Conservation (phyloP, 176 grass and related monocot genomes). For the Microstegium vimineum region DNA sequence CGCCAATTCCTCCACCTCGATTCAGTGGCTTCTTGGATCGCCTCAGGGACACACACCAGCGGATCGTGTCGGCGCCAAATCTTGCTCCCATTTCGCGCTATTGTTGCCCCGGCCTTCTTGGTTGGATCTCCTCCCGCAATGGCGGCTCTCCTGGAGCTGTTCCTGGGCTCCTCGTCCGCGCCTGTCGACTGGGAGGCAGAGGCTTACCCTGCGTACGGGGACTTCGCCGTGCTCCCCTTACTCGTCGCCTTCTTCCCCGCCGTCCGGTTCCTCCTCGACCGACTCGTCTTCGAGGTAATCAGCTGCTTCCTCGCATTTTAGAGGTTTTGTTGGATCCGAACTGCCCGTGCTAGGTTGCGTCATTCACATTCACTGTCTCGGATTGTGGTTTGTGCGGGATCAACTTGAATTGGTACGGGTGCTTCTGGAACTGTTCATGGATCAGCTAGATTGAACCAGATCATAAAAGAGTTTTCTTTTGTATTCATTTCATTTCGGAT, state of each 20-base stretch:
- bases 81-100: constrained; percentile 9
- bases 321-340: not conserved
- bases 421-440: not conserved
- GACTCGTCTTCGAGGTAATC: constrained; percentile 78
- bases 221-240: constrained; percentile 75
- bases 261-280: constrained; percentile 81
- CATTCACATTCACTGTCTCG: not conserved
- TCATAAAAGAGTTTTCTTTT: not conserved
- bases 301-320: not conserved
- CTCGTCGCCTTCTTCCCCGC: constrained; percentile 82
- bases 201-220: constrained; percentile 58
- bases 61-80: not conserved
- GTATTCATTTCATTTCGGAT: not conserved
- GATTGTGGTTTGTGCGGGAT: not conserved
- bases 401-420: not conserved
- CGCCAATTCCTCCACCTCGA: not conserved
- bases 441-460: not conserved
- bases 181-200: constrained; percentile 72
- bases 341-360: not conserved
- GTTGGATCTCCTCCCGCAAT: constrained; percentile 43
- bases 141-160: constrained; percentile 51
- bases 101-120: not conserved
- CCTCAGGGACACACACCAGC: not conserved
- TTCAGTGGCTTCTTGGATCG: constrained; percentile 3
- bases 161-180: constrained; percentile 28